Conservation (phyloP, 1,139 yeast genomes). For the Kurtzmaniella natalensis region DNA sequence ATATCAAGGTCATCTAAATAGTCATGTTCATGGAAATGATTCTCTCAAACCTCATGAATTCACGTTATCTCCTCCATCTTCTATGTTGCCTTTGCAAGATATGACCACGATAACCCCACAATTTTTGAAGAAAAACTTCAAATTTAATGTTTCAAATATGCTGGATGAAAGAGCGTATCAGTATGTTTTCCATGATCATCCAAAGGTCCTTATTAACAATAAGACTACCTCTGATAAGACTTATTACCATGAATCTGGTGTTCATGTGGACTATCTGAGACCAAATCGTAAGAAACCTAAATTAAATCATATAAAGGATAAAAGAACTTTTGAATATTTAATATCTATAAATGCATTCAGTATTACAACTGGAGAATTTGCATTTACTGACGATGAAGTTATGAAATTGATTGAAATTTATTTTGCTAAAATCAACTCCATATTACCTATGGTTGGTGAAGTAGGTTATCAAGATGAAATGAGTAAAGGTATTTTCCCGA, state of each 20-base stretch:
- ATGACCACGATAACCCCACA: slow-evolving; percentile 17
- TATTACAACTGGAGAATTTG: slow-evolving; percentile 20
- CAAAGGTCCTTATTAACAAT: slow-evolving; percentile 21
- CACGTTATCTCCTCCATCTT: background rate
- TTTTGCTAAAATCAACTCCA: slow-evolving; percentile 29
- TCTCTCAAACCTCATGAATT: too few relatives aligned
- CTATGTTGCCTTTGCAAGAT: slow-evolving; percentile 3
- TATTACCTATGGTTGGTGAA: slow-evolving; percentile 31
- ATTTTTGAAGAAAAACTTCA: slow-evolving; percentile 20
- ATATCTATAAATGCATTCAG: slow-evolving; percentile 31
- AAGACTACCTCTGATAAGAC: slow-evolving; percentile 16
- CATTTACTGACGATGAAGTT: slow-evolving; percentile 19
- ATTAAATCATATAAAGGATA: slow-evolving; percentile 14
- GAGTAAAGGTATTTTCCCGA: slow-evolving; percentile 17
- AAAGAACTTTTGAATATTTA: slow-evolving; percentile 18
- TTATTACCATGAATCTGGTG: slow-evolving; percentile 28
- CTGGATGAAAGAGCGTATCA: slow-evolving; percentile 17
- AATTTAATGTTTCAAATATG: slow-evolving; percentile 22
- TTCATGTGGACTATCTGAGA: slow-evolving; percentile 16
- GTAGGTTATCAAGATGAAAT: slow-evolving; percentile 26
- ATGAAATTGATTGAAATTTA: slow-evolving; percentile 22
- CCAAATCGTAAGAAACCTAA: slow-evolving; percentile 10
- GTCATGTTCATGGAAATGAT: background rate
- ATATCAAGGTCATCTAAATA: slow-evolving; percentile 1
- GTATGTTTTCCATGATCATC: slow-evolving; percentile 25